Evolutionary conservation across 768 basidiomycete species (phyloP).

Genomic region (Leccinum variicolor): DNA sequence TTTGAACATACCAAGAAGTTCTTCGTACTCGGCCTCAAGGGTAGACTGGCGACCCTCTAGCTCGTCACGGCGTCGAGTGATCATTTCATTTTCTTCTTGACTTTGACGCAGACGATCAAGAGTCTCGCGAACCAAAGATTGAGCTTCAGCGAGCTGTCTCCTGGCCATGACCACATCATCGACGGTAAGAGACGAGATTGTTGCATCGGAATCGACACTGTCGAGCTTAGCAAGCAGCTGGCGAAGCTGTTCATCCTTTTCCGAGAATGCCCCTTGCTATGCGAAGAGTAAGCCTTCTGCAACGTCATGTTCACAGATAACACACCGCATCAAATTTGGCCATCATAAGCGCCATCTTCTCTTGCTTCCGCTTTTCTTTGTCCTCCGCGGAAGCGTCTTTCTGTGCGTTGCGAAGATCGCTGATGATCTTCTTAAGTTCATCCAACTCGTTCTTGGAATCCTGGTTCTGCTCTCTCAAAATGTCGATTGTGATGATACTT

Average conservation of each 20-base stretch:
- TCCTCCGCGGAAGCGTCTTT: constrained; percentile 89
- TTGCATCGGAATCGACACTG: constrained; percentile 61
- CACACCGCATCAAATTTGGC: constrained; percentile 94
- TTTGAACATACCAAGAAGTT: constrained; percentile 73
- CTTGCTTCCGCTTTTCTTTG: constrained; percentile 98
- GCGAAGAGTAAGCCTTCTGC: constrained; percentile 4
- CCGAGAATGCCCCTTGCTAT: constrained; percentile 90
- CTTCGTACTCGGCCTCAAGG: constrained; percentile 94
- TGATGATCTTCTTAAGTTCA: constrained; percentile 76
- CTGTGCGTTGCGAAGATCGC: constrained; percentile 76
- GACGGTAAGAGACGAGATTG: constrained; percentile 54
- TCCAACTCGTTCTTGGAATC: constrained; percentile 88
- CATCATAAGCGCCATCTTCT: constrained; percentile 99
- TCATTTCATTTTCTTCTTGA: constrained; percentile 90
- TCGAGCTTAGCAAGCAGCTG: constrained; percentile 82
- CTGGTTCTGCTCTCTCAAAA: constrained; percentile 89
- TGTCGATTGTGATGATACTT: constrained; percentile 86
- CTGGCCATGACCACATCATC: constrained; percentile 83
- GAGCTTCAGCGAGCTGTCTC: constrained; percentile 86
- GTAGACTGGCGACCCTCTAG: constrained; percentile 76
- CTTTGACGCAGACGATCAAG: constrained; percentile 85
- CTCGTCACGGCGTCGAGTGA: constrained; percentile 79
- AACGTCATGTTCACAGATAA: constrained; percentile 9
- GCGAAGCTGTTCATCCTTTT: constrained; percentile 92
- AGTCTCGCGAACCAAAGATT: constrained; percentile 80